Conservation (phyloP, 2,329 filamentous ascomycete genomes). For the Colletotrichum echinochloae region DNA sequence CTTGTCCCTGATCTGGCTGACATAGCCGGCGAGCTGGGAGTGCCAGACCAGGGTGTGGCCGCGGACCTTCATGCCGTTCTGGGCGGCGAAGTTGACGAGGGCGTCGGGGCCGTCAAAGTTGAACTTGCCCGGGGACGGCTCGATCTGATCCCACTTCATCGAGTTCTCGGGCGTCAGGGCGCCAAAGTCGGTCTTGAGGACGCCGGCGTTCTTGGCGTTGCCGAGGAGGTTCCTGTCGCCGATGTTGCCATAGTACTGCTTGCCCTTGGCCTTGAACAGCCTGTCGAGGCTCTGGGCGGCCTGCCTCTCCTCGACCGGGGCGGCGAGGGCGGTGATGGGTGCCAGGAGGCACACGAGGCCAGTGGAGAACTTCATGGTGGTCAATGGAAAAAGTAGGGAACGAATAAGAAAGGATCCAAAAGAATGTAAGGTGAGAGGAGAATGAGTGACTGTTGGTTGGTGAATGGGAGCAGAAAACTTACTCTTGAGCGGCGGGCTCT, state of each 20-base stretch:
- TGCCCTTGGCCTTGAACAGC: constrained; percentile 71
- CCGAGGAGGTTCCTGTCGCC: constrained; percentile 66
- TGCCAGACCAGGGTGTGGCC: constrained; percentile 78
- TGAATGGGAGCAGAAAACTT: not conserved
- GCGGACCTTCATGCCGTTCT: constrained; percentile 69
- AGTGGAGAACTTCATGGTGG: constrained; percentile 42
- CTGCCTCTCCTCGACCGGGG: constrained; percentile 52
- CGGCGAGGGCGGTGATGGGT: constrained; percentile 52
- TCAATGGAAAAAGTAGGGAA: not conserved
- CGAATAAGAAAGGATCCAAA: not conserved
- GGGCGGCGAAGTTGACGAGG: constrained; percentile 67
- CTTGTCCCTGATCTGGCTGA: constrained; percentile 65
- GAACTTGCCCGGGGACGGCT: not conserved
- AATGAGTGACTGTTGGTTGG: not conserved
- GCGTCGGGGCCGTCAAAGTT: constrained; percentile 56
- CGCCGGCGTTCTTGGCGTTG: constrained; percentile 49
- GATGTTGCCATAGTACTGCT: constrained; percentile 73
- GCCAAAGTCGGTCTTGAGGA: constrained; percentile 53
- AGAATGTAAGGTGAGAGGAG: not conserved
- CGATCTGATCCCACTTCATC: not conserved
- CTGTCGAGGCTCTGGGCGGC: constrained; percentile 62
- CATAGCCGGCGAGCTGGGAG: constrained; percentile 70
- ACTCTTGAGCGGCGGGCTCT: too few species aligned
- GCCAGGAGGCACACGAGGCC: constrained; percentile 51
- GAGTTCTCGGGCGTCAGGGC: not conserved